phyloP scores from a whole-genome alignment of 1,284 basidiomycete genomes.

The Trichosporon faecale region DNA sequence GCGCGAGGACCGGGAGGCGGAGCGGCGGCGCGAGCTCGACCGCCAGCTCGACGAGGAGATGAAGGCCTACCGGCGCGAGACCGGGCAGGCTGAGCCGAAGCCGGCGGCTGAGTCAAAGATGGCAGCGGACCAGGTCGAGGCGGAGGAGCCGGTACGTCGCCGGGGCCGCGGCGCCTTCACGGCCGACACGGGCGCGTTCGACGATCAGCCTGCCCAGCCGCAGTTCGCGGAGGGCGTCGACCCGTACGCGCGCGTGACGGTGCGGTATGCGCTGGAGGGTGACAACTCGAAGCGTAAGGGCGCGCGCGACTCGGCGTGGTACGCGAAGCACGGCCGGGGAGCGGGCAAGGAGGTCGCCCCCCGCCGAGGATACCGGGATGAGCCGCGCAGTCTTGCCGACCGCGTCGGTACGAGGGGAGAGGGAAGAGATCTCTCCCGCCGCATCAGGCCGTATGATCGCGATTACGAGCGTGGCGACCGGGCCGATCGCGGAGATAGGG shows the following conservation, averaged over 20 bases:
- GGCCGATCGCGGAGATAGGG: conserved; percentile 7
- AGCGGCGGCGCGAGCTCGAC: not conserved
- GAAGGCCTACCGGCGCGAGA: not conserved
- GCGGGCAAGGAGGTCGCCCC: conserved; percentile 43
- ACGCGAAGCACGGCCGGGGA: conserved; percentile 35
- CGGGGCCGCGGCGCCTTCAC: conserved; percentile 41
- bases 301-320: conserved; percentile 43
- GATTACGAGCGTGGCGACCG: conserved; percentile 10
- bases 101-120: not conserved
- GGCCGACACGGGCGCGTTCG: conserved; percentile 19
- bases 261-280: conserved; percentile 37
- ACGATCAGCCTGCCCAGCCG: conserved; percentile 8
- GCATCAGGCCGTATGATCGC: conserved; percentile 31
- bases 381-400: conserved; percentile 20
- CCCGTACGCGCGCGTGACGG: conserved; percentile 39
- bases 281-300: conserved; percentile 31
- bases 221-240: conserved; percentile 38
- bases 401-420: conserved; percentile 27
- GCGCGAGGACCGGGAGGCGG: not conserved
- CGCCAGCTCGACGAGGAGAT: conserved; percentile 10
- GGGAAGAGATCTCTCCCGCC: conserved; percentile 37
- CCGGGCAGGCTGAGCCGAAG: not conserved
- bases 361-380: conserved; percentile 18
- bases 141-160: conserved; percentile 20
- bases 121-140: not conserved